Base-by-base conservation (phyloP, 2,329 filamentous ascomycete genomes). In the Calonectria pseudoreteaudii region DNA sequence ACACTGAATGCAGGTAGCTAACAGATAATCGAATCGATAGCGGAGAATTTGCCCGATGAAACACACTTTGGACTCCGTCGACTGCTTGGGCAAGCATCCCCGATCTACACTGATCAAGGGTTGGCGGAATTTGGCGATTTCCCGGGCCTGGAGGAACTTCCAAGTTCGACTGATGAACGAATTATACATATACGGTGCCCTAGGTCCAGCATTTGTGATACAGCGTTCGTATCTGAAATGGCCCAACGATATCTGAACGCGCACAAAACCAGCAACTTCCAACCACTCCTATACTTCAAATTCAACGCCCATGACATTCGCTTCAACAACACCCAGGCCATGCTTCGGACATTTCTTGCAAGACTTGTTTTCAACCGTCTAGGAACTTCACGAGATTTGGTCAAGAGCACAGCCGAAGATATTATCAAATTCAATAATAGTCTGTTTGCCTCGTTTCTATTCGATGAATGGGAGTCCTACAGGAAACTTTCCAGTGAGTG, bases 281-380 rank as follows among this genome's bases (percentile, higher is more conserved):
- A 69, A 14, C 34, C 53, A 6, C 16, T 69, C 8, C 36, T 69
- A 20, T 72, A 66, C 38, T 72, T 66, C 26, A 53, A 34, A 8
- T 72, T 72, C n/a, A 60, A 65, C 13, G 44, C 36, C 4, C 70
- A 66, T 41, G 58, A 69, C 31, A 11, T 72, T 20, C 38, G 66
- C 4, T 65, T 68, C 23, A 72, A 38, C 58, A 41, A 28, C n/a
- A 31, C 38, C 13, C n/a, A 11, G 20, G 30, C 18, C 2, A 72
- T 72, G 70, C n/a, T 72, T 4, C 34, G 44, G 7, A 64, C 70
- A 9, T 72, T 69, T n/a, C n/a, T 65, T 8, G 49, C 56, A 11
- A 56, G 44, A 9, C 16, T 36, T 13, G 9, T 26, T 20, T 72
- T 68, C 47, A 50, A 66, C 26, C 66, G 66, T 5, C 34, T 38